Base-by-base conservation (phyloP, 495 filamentous ascomycete genomes). In the Thozetella sp. region DNA sequence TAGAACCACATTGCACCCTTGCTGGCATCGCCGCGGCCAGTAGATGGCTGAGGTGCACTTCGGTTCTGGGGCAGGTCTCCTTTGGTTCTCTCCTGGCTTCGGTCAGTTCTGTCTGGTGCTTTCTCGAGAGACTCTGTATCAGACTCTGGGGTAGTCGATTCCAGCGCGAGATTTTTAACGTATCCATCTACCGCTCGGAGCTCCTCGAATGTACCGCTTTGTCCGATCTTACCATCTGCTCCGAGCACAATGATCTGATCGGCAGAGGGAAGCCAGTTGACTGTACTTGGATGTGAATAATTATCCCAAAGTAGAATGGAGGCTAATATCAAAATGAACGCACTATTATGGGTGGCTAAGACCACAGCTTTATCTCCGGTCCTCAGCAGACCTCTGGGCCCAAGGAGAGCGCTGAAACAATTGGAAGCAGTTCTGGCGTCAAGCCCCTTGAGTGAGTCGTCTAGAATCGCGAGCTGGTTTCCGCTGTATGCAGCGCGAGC, bases 351-450 rank as follows among this genome's bases (percentile, higher is more conserved):
- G 3, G 73, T 73, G 27, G 80, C 78, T 23, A 88, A 67, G 11
- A 88, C 70, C 2, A 84, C 75, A 0, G 85, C 84, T 10, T 80
- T 67, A 22, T 72, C 66, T n/a, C 75, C 74, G 24, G 74, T 67
- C n/a, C 80, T 74, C 1, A 88, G 67, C 2, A 90, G 65, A 15
- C 85, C 85, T 13, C 80, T 65, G n/a, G 60, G 65, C 3, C 84
- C 81, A 34, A 89, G 73, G 0, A 89, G 63, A 40, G 70, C 72
- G 45, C 80, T 73, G 62, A 86, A 88, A 6, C 88, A 80, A 25
- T 77, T 72, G 11, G 81, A 76, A 61, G 86, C 84, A 0, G 87
- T 89, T 4, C 78, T 73, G 0, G 78, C 70, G 64, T 90, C 88
- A 13, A 90, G 73, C 2, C 83, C 85, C 55, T 80, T 88, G 13